phyloP scores from a whole-genome alignment of 148 eudicot species.

The Cornus controversa region DNA sequence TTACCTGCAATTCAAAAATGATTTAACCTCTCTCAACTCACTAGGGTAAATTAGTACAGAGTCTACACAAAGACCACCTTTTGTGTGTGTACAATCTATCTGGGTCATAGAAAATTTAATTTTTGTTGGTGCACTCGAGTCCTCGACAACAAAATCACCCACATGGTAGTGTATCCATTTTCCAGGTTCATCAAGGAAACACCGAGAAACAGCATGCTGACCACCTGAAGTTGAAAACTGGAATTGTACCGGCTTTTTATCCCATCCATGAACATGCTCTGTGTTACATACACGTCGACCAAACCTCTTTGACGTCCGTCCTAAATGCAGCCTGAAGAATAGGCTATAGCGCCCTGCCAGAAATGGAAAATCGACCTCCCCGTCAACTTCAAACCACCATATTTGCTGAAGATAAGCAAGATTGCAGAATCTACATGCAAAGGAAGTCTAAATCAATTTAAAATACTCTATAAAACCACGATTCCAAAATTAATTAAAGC shows the following conservation, averaged over 20 bases:
- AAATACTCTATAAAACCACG: background rate
- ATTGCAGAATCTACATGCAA: conserved; percentile 42
- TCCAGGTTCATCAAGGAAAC: conserved; percentile 54
- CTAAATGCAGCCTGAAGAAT: conserved; percentile 66
- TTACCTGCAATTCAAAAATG: conserved; percentile 36
- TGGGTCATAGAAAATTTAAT: conserved; percentile 82
- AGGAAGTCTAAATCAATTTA: background rate
- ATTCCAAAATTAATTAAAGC: background rate
- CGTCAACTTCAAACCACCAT: conserved; percentile 86
- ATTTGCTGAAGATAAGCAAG: conserved; percentile 78
- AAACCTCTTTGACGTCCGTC: conserved; percentile 47
- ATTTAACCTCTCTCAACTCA: conserved; percentile 57
- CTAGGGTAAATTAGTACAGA: conserved; percentile 65
- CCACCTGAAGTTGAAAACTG: conserved; percentile 64
- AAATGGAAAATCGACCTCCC: conserved; percentile 72
- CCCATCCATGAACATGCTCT: conserved; percentile 72
- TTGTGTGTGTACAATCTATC: conserved; percentile 82
- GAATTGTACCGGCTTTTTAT: conserved; percentile 60
- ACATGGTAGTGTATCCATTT: conserved; percentile 66
- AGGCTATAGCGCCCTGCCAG: conserved; percentile 69
- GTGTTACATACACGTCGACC: conserved; percentile 50
- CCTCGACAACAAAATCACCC: conserved; percentile 63
- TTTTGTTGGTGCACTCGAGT: conserved; percentile 21
- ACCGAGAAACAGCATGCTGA: conserved; percentile 45
- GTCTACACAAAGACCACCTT: conserved; percentile 78